Evolutionary conservation across 2,329 filamentous ascomycete species (phyloP).

Genomic region (Fusarium beomiforme): DNA sequence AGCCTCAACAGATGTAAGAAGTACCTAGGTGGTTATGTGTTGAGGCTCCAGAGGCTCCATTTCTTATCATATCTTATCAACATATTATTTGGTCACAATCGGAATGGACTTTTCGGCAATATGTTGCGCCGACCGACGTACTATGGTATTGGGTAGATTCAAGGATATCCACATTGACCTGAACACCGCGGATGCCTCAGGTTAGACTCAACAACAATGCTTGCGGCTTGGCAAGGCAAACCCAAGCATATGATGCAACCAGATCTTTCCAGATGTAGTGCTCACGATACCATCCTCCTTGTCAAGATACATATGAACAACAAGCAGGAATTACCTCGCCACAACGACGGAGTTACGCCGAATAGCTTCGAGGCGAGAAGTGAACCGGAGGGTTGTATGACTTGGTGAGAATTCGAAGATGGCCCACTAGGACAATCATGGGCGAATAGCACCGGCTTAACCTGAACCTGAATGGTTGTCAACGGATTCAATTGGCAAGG

Average conservation of each 20-base stretch:
- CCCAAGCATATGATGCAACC: slow-evolving; percentile 6
- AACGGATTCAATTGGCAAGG: slow-evolving; percentile 8
- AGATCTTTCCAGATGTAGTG: slow-evolving; percentile 16
- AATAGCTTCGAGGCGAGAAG: slow-evolving; percentile 4
- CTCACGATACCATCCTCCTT: slow-evolving; percentile 28
- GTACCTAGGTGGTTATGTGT: not conserved
- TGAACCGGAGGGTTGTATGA: not conserved
- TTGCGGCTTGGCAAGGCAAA: not conserved
- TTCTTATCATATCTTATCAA: slow-evolving; percentile 12
- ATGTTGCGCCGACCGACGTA: slow-evolving; percentile 3
- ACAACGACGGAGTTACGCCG: slow-evolving; percentile 31
- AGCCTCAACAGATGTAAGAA: slow-evolving; percentile 12
- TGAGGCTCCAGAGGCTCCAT: not conserved
- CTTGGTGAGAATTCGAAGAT: slow-evolving; percentile 4
- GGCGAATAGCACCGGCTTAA: slow-evolving; percentile 6
- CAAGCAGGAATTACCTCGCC: slow-evolving; percentile 1
- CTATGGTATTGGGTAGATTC: too few species aligned
- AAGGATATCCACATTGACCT: not conserved
- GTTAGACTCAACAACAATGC: not conserved
- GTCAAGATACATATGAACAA: not conserved
- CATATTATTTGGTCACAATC: not conserved
- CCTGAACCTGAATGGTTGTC: slow-evolving; percentile 7
- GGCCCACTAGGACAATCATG: not conserved
- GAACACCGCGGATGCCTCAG: not conserved
- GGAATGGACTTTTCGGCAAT: not conserved